phyloP scores from a whole-genome alignment of 495 filamentous ascomycete species.

The Penicillium odoratum region DNA sequence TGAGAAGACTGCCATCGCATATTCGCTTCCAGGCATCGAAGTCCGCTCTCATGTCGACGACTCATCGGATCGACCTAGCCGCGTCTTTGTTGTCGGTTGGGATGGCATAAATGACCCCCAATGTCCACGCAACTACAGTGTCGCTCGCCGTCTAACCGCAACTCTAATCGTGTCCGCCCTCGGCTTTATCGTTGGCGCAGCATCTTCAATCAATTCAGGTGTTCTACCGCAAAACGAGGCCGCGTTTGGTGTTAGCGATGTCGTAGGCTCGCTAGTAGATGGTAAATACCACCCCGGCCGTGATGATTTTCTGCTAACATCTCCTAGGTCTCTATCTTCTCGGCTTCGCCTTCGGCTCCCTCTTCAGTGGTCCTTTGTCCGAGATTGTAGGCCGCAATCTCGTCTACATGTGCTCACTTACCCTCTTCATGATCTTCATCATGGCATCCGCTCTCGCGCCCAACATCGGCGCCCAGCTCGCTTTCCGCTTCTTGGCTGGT shows the following conservation, averaged over 20 bases:
- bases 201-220: constrained; percentile 52
- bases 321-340: constrained; percentile 55
- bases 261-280: constrained; percentile 48
- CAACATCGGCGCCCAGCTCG: constrained; percentile 51
- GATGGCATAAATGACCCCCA: constrained; percentile 52
- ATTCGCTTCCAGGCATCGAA: constrained; percentile 39
- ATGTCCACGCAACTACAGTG: constrained; percentile 58
- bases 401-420: constrained; percentile 55
- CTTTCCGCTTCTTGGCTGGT: constrained; percentile 53
- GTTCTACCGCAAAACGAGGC: constrained; percentile 42
- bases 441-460: constrained; percentile 51
- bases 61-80: constrained; percentile 20
- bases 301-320: neutral
- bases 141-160: constrained; percentile 36
- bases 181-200: constrained; percentile 50
- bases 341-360: constrained; percentile 58
- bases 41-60: constrained; percentile 29
- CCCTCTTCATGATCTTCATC: constrained; percentile 54
- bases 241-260: constrained; percentile 52
- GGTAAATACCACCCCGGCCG: constrained; percentile 12
- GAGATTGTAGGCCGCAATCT: constrained; percentile 62
- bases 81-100: constrained; percentile 57
- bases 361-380: constrained; percentile 53
- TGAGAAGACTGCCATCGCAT: constrained; percentile 31
- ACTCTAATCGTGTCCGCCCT: constrained; percentile 54